phyloP scores from a whole-genome alignment of 805 yeast species.

The Jamesozyma lodderae region DNA sequence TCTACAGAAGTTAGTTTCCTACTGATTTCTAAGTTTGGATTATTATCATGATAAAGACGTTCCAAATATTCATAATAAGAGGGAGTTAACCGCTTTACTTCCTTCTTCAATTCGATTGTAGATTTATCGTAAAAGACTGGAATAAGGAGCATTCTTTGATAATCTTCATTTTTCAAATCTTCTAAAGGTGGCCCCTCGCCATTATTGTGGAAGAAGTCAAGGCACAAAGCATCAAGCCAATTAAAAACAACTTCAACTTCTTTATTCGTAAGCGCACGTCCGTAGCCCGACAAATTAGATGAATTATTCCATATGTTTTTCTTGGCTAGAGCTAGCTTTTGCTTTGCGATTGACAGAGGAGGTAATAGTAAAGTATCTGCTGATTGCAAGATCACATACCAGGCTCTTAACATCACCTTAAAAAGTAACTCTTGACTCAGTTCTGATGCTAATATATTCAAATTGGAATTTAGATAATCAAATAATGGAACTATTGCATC shows the following conservation, averaged over 20 bases:
- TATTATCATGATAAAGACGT: conserved; percentile 14
- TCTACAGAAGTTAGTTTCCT: conserved; percentile 43
- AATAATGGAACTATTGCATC: conserved; percentile 66
- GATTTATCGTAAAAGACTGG: conserved; percentile 57
- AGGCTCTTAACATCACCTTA: conserved; percentile 66
- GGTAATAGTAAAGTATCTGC: conserved; percentile 74
- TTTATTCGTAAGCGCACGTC: conserved; percentile 43
- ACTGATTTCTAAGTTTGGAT: conserved; percentile 15
- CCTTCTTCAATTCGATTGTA: conserved; percentile 39
- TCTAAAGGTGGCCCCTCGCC: conserved; percentile 75
- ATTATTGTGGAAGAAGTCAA: conserved; percentile 68
- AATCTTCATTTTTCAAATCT: conserved; percentile 50
- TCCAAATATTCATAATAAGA: conserved; percentile 13
- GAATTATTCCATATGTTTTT: conserved; percentile 27
- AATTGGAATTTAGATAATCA: conserved; percentile 61
- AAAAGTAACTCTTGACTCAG: conserved; percentile 47
- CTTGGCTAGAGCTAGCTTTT: conserved; percentile 28
- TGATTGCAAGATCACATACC: conserved; percentile 62
- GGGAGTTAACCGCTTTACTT: conserved; percentile 42
- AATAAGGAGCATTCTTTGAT: conserved; percentile 53
- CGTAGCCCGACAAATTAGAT: conserved; percentile 36
- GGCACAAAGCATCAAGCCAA: conserved; percentile 59
- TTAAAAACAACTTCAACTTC: conserved; percentile 62
- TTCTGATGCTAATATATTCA: conserved; percentile 51
- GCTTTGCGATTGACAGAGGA: conserved; percentile 39